Base-by-base conservation (phyloP, 2,329 filamentous ascomycete genomes). In the Pleoardoris graminearum region DNA sequence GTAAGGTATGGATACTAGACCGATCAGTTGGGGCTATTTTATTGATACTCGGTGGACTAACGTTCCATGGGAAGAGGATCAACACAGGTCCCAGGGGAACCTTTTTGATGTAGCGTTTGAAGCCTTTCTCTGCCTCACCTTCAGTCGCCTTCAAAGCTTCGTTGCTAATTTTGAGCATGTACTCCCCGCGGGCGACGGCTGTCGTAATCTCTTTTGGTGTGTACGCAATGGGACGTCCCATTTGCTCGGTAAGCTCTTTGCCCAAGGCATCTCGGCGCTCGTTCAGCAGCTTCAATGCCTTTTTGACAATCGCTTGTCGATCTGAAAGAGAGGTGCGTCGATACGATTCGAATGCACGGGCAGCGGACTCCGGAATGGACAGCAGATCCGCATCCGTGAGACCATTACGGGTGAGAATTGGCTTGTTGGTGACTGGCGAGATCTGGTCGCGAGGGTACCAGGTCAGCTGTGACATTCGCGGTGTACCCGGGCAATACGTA, bases 51-150 rank as follows among this genome's bases (percentile, higher is more conserved):
- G 33, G 7, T 51, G 48, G 53, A 81, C 90, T 77, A 76, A 94
- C 91, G 77, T 97, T 97, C 93, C 93, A 97, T 0, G 93, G 89
- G 75, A 97, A 97, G 55, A 97, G 85, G 60, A 97, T 82, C 53
- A 97, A 81, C 14, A 94, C 89, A 10, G 91, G 91, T 0, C 93
- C 93, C 47, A 97, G 84, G 0, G 93, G 90, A 7, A 90, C 84
- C 75, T 95, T 96, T 72, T 87, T 86, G 70, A 97, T 91, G 69
- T 90, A 97, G 60, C 93, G 83, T 77, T 87, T 91, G 79, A 96
- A 97, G 0, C 93, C 92, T 67, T 88, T 84, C 76, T 97, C 91
- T 2, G 84, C 75, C 71, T 96, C 90, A 7, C 92, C 92, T 25
- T 88, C 83, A 0, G 90, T 91, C 63, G 95, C 89, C 66, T 86